phyloP scores from a whole-genome alignment of 345 rosid genomes.

The Heritiera littoralis region DNA sequence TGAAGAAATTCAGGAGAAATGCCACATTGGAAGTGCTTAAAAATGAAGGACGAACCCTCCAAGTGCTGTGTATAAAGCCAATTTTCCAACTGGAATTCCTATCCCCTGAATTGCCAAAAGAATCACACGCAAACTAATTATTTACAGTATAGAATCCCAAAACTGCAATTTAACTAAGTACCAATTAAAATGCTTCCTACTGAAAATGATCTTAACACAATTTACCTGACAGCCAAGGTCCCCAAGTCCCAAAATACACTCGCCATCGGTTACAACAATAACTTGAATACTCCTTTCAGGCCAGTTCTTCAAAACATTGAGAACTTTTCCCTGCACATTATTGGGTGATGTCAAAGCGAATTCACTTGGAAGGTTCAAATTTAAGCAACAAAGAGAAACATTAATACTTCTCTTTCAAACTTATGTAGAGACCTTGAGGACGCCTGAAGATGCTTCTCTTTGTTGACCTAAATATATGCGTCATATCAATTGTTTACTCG shows the following conservation, averaged over 20 bases:
- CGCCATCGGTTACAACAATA: slow-evolving; percentile 92
- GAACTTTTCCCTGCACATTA: slow-evolving; percentile 68
- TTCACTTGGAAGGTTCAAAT: background rate
- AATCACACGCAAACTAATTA: background rate
- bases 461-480: too few species aligned
- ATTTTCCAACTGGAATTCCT: slow-evolving; percentile 92
- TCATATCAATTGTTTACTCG: too few species aligned
- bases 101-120: slow-evolving; percentile 53
- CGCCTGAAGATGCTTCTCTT: slow-evolving; percentile 89
- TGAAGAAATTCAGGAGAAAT: background rate
- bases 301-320: slow-evolving; percentile 92
- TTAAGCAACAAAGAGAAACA: background rate
- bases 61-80: slow-evolving; percentile 82
- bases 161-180: background rate
- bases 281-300: slow-evolving; percentile 84
- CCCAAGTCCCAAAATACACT: slow-evolving; percentile 89
- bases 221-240: slow-evolving; percentile 97
- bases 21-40: slow-evolving; percentile 39
- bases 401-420: slow-evolving; percentile 80
- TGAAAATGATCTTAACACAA: background rate
- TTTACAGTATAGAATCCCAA: background rate
- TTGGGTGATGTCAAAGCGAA: background rate
- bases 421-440: slow-evolving; percentile 91
- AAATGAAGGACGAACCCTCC: slow-evolving; percentile 93
- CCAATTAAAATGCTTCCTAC: background rate